Evolutionary conservation across 768 basidiomycete genomes (phyloP), one percentile per base, ranked within the genome.

Genomic region (Xanthoconium stramineum): DNA sequence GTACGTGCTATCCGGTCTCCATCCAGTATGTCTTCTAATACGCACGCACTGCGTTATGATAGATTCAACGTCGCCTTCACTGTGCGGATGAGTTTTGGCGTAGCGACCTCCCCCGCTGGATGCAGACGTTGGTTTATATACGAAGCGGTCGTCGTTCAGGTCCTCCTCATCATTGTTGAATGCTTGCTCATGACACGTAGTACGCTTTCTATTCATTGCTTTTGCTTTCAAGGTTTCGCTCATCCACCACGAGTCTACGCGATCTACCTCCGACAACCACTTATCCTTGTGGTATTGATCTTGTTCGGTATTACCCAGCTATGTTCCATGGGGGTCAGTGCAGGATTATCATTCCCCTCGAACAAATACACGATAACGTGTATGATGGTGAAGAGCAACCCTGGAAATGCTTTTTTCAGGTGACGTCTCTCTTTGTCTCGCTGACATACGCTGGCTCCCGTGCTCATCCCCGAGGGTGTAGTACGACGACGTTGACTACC

Each of bases 11-110:
- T 51, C 19, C 37, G 6, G 13, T 14, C 24, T 24, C 12, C 19
- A 7, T 17, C 10, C 28, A 42, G 17, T 36, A 3, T 12, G 11
- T 40, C 29, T 20, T n/a, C 12, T 53, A 32, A 47, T 19, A 30
- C n/a, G 8, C 30, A 20, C 2, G 6, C 14, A 14, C 11, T 35
- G 19, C 30, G 9, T 38, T 12, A 14, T 12, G 44, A 35, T 40
- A 69, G 67, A 20, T 67, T 56, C 8, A 69, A 63, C 32, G 42
- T 69, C 20, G 55, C 43, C 39, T 69, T 69, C 35, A 42, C 59
- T 3, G 39, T 56, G 13, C 63, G 67, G 14, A 65, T 69, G 60
- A 51, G 50, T 17, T 17, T 53, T 10, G 63, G 57, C 1, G 19
- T 60, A 45, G 9, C 37, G 11, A 54, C 58, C 3, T 32, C 61